A percentile compares a stretch with the other conserved stretches of the same genome.
These are phyloP conservation scores for Chrysanthemum lavandulifolium DNA, from an alignment of 129 eudicot species.

Conservation along the genomic window DNA sequence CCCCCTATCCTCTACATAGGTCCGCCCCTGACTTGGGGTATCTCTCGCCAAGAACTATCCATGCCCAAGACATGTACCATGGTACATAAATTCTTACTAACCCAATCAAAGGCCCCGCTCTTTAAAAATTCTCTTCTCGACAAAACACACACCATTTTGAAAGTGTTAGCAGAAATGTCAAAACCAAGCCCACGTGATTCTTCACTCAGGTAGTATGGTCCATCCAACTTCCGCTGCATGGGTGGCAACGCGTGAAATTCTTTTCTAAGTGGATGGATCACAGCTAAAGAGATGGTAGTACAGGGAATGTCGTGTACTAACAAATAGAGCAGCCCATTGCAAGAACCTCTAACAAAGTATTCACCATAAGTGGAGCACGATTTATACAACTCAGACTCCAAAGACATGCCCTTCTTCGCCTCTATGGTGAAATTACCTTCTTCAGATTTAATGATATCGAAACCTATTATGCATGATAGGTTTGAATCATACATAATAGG, in stretches of 20 bases:
- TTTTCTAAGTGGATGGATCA: slow-evolving; percentile 14
- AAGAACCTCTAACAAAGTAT: background rate
- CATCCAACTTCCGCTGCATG: background rate
- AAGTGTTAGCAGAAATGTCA: background rate
- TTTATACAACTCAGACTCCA: background rate
- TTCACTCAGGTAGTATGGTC: background rate
- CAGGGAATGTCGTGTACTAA: background rate
- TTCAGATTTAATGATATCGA: background rate
- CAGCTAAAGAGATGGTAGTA: background rate
- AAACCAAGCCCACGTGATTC: background rate
- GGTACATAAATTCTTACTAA: background rate
- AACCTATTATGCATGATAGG: background rate
- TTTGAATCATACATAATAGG: too few species aligned
- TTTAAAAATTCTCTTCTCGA: too few species aligned
- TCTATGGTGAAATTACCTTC: background rate
- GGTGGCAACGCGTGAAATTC: background rate
- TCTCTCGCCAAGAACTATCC: slow-evolving; percentile 2
- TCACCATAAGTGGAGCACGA: background rate
- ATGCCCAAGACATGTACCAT: slow-evolving; percentile 9
- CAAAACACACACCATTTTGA: background rate
- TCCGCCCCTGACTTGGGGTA: background rate
- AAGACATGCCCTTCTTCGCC: background rate
- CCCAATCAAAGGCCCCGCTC: background rate
- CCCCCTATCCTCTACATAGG: too few species aligned
- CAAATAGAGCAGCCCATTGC: slow-evolving; percentile 5